Evolutionary conservation across 2,329 filamentous ascomycete genomes (phyloP), one percentile per base, ranked within the genome.

Genomic region (Colletotrichum navitas): DNA sequence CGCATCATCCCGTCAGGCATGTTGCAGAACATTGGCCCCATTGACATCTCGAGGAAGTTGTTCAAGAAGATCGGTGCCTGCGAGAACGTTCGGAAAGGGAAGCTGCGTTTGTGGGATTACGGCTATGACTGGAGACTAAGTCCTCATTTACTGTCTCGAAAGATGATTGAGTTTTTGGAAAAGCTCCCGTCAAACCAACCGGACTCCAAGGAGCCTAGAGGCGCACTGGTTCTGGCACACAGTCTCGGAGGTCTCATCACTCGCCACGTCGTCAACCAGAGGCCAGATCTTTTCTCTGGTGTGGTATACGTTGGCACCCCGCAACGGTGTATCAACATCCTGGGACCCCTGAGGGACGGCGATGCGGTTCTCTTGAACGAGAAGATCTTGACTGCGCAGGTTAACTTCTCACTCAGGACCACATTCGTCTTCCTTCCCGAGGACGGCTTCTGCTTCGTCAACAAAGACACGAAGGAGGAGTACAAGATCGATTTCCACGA

Each of bases 41-140:
- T 98, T 51, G 95, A 98, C 79, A 95, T 98, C 69, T 94, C 93
- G 5, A 91, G 90, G 69, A 89, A 94, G 49, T 84, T 98, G 1
- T 91, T 98, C 80, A 95, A 93, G 78, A 91, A 92, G 66, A 81
- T 97, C 26, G 87, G 89, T 61, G 90, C 91, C 41, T 93, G 89
- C 74, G 90, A 94, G 16, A 97, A 97, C 76, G 90, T 89, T 1
- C 87, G 88, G 63, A 86, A 84, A 5, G 94, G 93, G 10, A 91
- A 88, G 73, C 83, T 98, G 7, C 87, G 94, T 58, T 88, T 97
- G 0, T 94, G 94, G 85, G 92, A 98, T 76, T 98, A 95, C 78
- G 94, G 95, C 24, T 98, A 97, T 77, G 95, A 98, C 81, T 98
- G 95, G 95, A 88, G 95, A 21, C 84, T 98, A 49, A 96, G 93